Base-by-base conservation (phyloP, 331 rosid genomes). In the Pyracantha coccinea region DNA sequence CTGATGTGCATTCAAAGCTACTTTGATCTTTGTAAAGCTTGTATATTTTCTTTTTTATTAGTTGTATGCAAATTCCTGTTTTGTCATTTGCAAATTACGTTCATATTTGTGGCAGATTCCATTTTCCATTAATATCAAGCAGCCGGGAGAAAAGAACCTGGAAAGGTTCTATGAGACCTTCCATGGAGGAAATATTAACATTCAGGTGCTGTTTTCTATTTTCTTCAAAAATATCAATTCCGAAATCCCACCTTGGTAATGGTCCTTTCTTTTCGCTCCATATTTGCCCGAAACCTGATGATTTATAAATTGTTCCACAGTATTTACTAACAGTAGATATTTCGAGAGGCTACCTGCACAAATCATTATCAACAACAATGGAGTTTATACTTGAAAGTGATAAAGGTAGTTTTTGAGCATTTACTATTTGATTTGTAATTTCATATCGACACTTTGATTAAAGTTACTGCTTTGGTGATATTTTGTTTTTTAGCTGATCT, bases 311-410 rank as follows among this genome's bases (percentile, higher is more conserved):
- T 80, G 69, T 87, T 80, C 45, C 75, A 70, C 81, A 92, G 97
- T 94, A 94, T 83, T 78, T 90, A 81, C 79, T 76, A 57, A 79
- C 92, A 90, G 93, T 83, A 88, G 97, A 90, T 85, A 73, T 94
- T 78, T 65, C 80, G 71, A 90, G 97, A 67, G 99, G 99, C n/a
- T 94, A 92, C 84, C 85, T 94, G 78, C 85, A 94, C 74, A 92
- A 87, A 79, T 79, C 97, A 20, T 83, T 94, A 82, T 83, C 97
- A 59, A 50, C 99, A 63, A 90, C 95, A 21, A 29, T 79, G 58
- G 97, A 92, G 86, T 90, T 94, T 87, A 88, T 94, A 72, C 79
- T 92, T 75, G 90, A 90, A 88, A 89, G 87, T 78, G 95, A 91
- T 83, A 84, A 67, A 85, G 95, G 98, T 90, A 73, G 53, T 64